These are phyloP conservation scores for Alternaria metachromatica DNA, from an alignment of 2,329 filamentous ascomycete species.

Conservation along the genomic window DNA sequence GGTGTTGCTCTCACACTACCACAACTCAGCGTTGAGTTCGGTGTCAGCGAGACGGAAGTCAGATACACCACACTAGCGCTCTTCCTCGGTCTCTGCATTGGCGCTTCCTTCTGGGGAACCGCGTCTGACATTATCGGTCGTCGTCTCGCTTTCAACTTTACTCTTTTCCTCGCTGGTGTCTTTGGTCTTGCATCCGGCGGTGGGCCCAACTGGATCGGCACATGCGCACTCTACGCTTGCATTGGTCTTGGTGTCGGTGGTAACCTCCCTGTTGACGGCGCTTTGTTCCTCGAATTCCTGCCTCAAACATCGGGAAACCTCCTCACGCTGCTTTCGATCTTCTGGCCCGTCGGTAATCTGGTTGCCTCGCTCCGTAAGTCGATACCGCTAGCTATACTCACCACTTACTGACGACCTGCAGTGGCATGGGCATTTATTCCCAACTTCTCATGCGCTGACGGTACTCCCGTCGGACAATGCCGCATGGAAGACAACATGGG, in stretches of 20 bases:
- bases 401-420: conserved; percentile 32
- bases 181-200: conserved; percentile 77
- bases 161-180: conserved; percentile 74
- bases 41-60: conserved; percentile 70
- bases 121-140: conserved; percentile 80
- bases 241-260: conserved; percentile 60
- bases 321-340: conserved; percentile 80
- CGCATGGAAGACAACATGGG: conserved; percentile 66
- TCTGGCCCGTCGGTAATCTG: conserved; percentile 86
- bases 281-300: conserved; percentile 83
- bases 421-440: conserved; percentile 80
- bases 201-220: conserved; percentile 68
- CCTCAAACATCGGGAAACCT: conserved; percentile 76
- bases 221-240: conserved; percentile 49
- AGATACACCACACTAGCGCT: conserved; percentile 81
- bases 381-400: no score
- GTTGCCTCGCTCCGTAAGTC: conserved; percentile 56
- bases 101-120: conserved; percentile 81
- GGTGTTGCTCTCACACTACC: conserved; percentile 79
- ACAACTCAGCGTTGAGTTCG: conserved; percentile 76
- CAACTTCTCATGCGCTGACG: conserved; percentile 61
- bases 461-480: conserved; percentile 44
- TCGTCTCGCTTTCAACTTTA: conserved; percentile 80
- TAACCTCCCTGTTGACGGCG: conserved; percentile 79
- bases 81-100: conserved; percentile 77